Evolutionary conservation across 2,329 filamentous ascomycete genomes (phyloP).

Genomic region (Hysterium pulicare): DNA sequence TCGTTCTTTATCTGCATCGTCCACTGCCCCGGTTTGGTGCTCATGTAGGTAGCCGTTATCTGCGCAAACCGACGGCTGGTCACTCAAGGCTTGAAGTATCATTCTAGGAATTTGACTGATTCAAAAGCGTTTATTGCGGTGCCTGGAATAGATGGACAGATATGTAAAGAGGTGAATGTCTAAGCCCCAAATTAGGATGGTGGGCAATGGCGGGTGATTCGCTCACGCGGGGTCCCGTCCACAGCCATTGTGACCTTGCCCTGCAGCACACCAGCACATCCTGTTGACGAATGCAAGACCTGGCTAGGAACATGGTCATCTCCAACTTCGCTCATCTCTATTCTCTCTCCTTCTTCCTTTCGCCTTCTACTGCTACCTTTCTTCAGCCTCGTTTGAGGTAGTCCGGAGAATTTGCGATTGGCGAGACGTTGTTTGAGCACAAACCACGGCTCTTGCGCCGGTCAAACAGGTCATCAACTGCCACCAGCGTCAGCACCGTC

Average conservation of each 20-base stretch:
- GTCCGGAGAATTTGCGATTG: too few relatives aligned
- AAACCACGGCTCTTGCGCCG: background rate
- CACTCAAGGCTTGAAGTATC: too few relatives aligned
- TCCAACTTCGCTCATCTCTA: background rate
- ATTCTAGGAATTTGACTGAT: too few relatives aligned
- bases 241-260: background rate
- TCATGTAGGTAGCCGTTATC: too few relatives aligned
- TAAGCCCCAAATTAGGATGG: background rate
- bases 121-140: background rate
- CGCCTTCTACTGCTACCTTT: background rate
- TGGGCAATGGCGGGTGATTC: background rate
- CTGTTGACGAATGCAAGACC: background rate
- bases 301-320: too few relatives aligned
- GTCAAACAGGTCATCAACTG: slow-evolving; percentile 7
- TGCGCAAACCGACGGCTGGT: too few relatives aligned
- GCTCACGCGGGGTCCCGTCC: background rate
- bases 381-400: too few relatives aligned
- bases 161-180: background rate
- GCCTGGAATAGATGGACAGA: background rate
- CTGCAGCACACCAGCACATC: background rate
- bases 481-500: slow-evolving; percentile 8
- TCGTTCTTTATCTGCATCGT: too few relatives aligned
- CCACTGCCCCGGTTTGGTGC: too few relatives aligned
- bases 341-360: background rate
- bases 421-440: background rate